Base-by-base conservation (phyloP, 2,329 filamentous ascomycete genomes). In the Penicillium sp. region DNA sequence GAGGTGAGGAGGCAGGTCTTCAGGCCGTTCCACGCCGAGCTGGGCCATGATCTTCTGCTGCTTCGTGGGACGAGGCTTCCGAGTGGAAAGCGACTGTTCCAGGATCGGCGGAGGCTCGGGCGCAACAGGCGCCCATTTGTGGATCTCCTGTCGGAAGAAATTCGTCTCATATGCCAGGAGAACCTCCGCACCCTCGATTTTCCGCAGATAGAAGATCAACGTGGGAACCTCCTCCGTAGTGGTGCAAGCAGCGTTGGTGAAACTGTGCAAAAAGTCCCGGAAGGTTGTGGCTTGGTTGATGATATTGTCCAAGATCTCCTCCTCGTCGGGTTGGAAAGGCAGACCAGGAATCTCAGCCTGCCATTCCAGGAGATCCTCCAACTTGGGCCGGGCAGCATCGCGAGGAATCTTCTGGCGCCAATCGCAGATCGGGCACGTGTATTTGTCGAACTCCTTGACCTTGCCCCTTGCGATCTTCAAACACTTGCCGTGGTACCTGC, bases 391-490 rank as follows among this genome's bases (percentile, higher is more conserved):
- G 19, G 93, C 89, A 21, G 93, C 93, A 74, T 98, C 93, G 40
- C 93, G 87, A 24, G 93, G 93, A 46, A 98, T 97, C 72, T 91
- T 94, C 64, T 96, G 87, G n/a, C 91, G 85, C 82, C 90, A 96
- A 67, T 98, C 93, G 66, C 93, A 98, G 54, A 98, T 95, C 0
- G 93, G 93, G 63, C 93, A 98, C 1, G 91, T 97, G 66, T 96
- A 98, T 67, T 95, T 95, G 64, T 97, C 93, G 55, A 95, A 91
- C 64, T 97, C 93, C 71, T 97, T 97, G 61, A 98, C 88, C 66
- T 97, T 98, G 45, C 93, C 93, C 43, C 93, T 82, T 3, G 93
- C 93, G 63, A 98, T 96, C 74, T 98, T 98, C 33, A 98, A 77
- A 62, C 93, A 98, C 69, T 96, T 97, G 53, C 93, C 91, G 63